Conservation (phyloP, 345 rosid genomes). For the Rhodomyrtus tomentosa region DNA sequence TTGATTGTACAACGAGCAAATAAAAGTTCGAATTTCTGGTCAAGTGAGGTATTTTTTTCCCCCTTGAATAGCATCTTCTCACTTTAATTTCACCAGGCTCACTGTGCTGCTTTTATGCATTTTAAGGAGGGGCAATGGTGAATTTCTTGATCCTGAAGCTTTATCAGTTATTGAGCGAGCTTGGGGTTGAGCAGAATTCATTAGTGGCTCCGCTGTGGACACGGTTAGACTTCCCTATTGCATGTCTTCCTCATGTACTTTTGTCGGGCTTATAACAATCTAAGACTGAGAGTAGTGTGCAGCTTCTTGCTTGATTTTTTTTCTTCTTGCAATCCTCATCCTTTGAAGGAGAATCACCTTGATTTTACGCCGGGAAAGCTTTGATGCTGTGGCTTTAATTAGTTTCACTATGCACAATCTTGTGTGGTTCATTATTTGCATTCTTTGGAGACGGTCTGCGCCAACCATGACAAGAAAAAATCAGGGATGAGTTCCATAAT, state of each 20-base stretch:
- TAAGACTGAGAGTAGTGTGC: neutral
- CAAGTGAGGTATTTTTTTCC: neutral
- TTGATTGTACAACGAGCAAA: neutral
- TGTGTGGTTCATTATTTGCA: neutral
- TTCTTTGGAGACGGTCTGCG: neutral
- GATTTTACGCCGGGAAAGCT: neutral
- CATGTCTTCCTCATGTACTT: neutral
- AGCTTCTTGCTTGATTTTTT: neutral
- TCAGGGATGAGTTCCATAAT: neutral
- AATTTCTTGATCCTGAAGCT: neutral
- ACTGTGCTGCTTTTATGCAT: neutral
- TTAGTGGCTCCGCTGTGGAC: neutral
- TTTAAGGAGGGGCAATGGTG: neutral
- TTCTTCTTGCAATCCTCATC: neutral
- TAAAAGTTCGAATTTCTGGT: neutral
- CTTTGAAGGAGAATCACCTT: neutral
- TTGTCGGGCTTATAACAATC: neutral
- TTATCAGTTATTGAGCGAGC: neutral
- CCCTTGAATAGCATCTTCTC: neutral
- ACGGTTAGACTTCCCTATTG: neutral
- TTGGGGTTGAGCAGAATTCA: neutral
- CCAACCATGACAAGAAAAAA: neutral
- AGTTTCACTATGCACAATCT: neutral
- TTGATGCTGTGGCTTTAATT: neutral
- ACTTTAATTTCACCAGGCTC: neutral